Evolutionary conservation across 176 grass and related monocot species (phyloP).

Genomic region (Hordeum vulgare): MorexV3_pseudomolecules_assembly NC_058522.1:552809913-552810412

Average conservation of each 20-base stretch:
- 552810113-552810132: background rate
- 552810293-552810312: background rate
- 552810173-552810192: background rate
- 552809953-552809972: constrained; percentile 6
- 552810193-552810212: background rate
- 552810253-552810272: background rate
- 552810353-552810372: background rate
- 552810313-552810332: background rate
- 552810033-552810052: background rate
- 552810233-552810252: background rate
- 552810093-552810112: background rate
- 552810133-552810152: background rate
- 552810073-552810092: background rate
- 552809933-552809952: constrained; percentile 21
- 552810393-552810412: constrained; percentile 66
- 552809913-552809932: constrained; percentile 79
- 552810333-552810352: background rate
- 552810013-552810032: background rate
- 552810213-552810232: background rate
- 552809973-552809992: constrained; percentile 3
- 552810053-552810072: background rate
- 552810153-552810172: background rate
- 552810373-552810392: constrained; percentile 6
- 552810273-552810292: background rate
- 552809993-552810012: background rate